phyloP scores from a whole-genome alignment of 106 monocot genomes.

The Phalaenopsis equestris region DNA sequence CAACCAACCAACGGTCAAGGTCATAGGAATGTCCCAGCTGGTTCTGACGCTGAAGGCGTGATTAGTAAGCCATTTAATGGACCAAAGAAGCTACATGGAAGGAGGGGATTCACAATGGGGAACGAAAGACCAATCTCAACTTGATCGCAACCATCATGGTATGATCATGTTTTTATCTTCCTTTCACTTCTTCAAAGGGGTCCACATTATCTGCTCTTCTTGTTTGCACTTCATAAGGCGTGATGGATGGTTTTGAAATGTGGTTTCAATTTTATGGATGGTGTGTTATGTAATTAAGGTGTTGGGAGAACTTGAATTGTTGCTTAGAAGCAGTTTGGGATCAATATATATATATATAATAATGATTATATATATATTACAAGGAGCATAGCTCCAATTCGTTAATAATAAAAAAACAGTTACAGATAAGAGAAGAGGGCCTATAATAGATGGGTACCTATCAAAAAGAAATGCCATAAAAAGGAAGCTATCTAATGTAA shows the following conservation, averaged over 20 bases:
- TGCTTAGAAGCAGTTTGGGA: too few relatives aligned
- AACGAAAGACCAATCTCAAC: conserved; percentile 29
- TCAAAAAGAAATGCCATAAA: too few relatives aligned
- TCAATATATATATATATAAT: too few relatives aligned
- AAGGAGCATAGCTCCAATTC: too few relatives aligned
- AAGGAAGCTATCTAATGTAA: too few relatives aligned
- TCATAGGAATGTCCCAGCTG: neutral
- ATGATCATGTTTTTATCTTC: neutral
- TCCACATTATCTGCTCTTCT: neutral
- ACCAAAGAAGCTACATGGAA: conserved; percentile 70
- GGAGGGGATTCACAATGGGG: conserved; percentile 55
- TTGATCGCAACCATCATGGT: neutral
- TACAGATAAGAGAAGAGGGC: too few relatives aligned
- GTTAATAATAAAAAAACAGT: too few relatives aligned
- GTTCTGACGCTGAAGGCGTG: neutral
- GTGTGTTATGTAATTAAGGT: neutral
- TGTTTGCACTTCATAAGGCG: neutral
- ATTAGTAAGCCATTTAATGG: conserved; percentile 26
- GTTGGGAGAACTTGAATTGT: neutral
- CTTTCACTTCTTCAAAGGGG: neutral
- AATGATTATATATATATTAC: too few relatives aligned
- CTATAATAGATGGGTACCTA: too few relatives aligned
- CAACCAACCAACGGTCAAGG: conserved; percentile 27
- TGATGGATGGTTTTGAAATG: too few relatives aligned
- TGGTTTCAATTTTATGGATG: neutral